Evolutionary conservation across 2,329 filamentous ascomycete genomes (phyloP), one percentile per base, ranked within the genome.

Genomic region (Ophiocordyceps polyrhachis-furcata): DNA sequence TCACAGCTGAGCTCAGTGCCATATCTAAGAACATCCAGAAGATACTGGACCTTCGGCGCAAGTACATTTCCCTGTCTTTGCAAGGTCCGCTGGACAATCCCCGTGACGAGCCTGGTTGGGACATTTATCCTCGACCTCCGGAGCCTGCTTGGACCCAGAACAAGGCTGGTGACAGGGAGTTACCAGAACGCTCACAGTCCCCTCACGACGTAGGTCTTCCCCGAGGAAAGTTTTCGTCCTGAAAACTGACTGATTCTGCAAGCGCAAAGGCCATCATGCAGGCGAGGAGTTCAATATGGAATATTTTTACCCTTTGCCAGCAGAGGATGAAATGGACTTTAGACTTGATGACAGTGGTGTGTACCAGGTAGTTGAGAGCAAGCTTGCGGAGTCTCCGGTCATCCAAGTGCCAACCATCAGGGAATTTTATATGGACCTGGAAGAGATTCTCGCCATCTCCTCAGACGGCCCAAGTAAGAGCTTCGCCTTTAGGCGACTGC

Each of bases 391-490:
- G 17, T 70, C 71, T 17, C 87, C 89, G 0, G 75, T 87, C 15
- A 73, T 94, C 43, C 70, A 78, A 41, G 83, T 96, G n/a, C 91
- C 91, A 1, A 93, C 85, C 5, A 76, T 96, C 55, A 78, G 88
- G 55, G 89, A 98, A 55, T 98, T 88, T 56, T 98, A 96, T 61
- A 83, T 94, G 69, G 89, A 95, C 57, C 68, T 98, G 23, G 91
- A 98, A 57, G 71, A 79, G 20, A 81, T 96, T 47, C 70, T 93
- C 44, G 79, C 81, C 47, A 78, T 93, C n/a, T 94, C 88, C 0
- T 93, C 88, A 0, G 89, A 98, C 35, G 91, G 91, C 0, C 91
- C 91, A 0, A 89, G 81, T 62, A 98, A 98, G 65, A 95, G 87
- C 56, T 96, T 96, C 62, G 89, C 91, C 1, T 98, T 93, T 61